phyloP scores from a whole-genome alignment of 2,329 filamentous ascomycete species.

The Hymenoscyphus linearis region DNA sequence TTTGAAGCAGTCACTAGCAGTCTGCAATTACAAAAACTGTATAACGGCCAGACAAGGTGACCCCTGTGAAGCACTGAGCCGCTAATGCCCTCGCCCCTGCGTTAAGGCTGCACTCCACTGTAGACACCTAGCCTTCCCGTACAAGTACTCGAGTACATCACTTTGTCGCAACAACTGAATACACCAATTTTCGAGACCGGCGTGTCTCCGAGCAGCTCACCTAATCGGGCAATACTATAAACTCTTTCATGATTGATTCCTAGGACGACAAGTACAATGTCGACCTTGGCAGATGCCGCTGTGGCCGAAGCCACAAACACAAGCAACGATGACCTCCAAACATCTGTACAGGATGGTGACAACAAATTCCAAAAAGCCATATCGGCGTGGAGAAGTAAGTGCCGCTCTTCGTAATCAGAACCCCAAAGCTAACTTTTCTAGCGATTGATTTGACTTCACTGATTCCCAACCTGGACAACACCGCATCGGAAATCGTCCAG shows the following conservation, averaged over 20 bases:
- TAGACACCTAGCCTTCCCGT: neutral
- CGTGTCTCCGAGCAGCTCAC: constrained; percentile 10
- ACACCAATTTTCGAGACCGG: neutral
- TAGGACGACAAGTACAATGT: constrained; percentile 15
- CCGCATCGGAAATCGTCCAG: constrained; percentile 89
- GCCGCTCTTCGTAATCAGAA: neutral
- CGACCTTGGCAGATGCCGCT: constrained; percentile 26
- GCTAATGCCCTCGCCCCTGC: neutral
- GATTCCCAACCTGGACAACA: constrained; percentile 80
- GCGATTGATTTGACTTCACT: constrained; percentile 83
- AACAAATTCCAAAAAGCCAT: constrained; percentile 98
- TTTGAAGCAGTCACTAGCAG: too few relatives aligned
- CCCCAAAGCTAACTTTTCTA: constrained; percentile 35
- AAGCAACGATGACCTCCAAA: constrained; percentile 9
- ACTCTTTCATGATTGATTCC: neutral
- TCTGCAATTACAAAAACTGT: too few relatives aligned
- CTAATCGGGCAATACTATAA: constrained; percentile 1
- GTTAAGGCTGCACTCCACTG: neutral
- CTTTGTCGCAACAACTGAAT: neutral
- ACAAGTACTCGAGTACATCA: neutral
- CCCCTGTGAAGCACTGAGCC: neutral
- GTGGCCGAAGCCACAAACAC: constrained; percentile 18
- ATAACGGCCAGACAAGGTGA: neutral
- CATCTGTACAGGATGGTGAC: constrained; percentile 45
- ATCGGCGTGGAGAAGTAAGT: constrained; percentile 86